Evolutionary conservation across 768 basidiomycete genomes (phyloP), one percentile per base, ranked within the genome.

Genomic region (Boletus sensibilis): DNA sequence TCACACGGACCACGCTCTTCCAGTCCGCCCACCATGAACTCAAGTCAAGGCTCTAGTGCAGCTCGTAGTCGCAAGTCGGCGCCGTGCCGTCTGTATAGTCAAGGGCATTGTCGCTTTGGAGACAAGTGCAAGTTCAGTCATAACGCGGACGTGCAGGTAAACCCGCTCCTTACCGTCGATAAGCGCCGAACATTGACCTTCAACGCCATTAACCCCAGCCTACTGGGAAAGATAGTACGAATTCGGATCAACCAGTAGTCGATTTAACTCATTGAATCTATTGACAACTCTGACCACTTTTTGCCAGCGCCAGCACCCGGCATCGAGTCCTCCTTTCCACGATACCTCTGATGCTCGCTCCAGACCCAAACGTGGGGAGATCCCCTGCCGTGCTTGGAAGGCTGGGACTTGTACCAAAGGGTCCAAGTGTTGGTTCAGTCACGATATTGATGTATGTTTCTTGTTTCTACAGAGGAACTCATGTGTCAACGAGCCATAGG

Each of bases 351-450:
- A 53, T 57, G 47, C 54, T 41, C 55, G 58, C 9, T 62, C 56
- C 55, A 62, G 62, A 57, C 41, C 64, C 60, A 70, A 68, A 56
- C 57, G 51, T 47, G 58, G 55, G 41, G 58, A 59, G 14, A 52
- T 13, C 1, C 62, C 62, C 46, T 72, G 70, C 60, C 64, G 56
- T 35, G 62, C 68, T 49, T 75, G 76, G 78, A 75, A 67, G 46
- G 66, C 66, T 50, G 76, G 77, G 41, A 67, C 64, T 9, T 78
- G 78, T 62, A 54, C 62, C 51, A 72, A 63, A 56, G 76, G 76
- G 18, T 52, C 65, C 9, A 68, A 67, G 45, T 78, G 78, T 53
- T 58, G 65, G 46, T 77, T 67, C 47, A 44, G n/a, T 11, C 78
- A 78, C 48, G 64, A 68, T 39, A 50, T 65, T 5, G 60, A 70